Evolutionary conservation across 208 protist genomes (phyloP).

Genomic region (Leptomonas pyrrhocoris): DNA sequence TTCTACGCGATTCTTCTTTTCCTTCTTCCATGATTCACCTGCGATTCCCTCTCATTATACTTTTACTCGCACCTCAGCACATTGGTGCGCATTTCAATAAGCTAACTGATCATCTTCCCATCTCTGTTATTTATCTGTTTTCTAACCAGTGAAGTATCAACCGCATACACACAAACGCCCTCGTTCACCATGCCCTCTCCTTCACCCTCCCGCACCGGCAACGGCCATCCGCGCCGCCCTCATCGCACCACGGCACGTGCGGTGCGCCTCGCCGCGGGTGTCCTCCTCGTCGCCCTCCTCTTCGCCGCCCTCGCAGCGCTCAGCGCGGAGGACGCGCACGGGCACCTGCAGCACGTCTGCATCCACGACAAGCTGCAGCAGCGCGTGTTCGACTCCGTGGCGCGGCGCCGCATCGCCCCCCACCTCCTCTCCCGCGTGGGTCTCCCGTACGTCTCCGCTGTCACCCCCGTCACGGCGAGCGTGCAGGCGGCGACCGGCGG

Average conservation of each 20-base stretch:
- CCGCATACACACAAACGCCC: not conserved
- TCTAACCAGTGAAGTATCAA: not conserved
- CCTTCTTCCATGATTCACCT: not conserved
- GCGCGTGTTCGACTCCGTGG: slow-evolving; percentile 1
- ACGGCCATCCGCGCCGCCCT: slow-evolving; percentile 11
- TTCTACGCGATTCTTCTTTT: not conserved
- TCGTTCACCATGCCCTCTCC: not conserved
- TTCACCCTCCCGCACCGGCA: not conserved
- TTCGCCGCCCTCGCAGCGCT: slow-evolving; percentile 27
- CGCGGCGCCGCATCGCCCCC: not conserved
- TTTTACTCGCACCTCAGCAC: too few relatives aligned
- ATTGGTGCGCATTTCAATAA: too few relatives aligned
- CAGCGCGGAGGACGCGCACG: not conserved
- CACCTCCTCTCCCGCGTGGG: not conserved
- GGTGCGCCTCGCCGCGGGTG: slow-evolving; percentile 39
- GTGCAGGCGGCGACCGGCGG: too few relatives aligned
- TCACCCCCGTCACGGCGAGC: not conserved
- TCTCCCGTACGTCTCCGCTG: slow-evolving; percentile 10
- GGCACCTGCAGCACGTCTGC: slow-evolving; percentile 2
- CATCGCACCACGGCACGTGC: slow-evolving; percentile 10
- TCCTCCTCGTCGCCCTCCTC: slow-evolving; percentile 17
- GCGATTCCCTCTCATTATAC: too few relatives aligned
- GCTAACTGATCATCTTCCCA: too few relatives aligned
- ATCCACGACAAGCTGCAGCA: slow-evolving; percentile 22
- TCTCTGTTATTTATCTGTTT: too few relatives aligned